Conservation (phyloP, 2,329 filamentous ascomycete genomes). For the Ophiostoma ulmi region DNA sequence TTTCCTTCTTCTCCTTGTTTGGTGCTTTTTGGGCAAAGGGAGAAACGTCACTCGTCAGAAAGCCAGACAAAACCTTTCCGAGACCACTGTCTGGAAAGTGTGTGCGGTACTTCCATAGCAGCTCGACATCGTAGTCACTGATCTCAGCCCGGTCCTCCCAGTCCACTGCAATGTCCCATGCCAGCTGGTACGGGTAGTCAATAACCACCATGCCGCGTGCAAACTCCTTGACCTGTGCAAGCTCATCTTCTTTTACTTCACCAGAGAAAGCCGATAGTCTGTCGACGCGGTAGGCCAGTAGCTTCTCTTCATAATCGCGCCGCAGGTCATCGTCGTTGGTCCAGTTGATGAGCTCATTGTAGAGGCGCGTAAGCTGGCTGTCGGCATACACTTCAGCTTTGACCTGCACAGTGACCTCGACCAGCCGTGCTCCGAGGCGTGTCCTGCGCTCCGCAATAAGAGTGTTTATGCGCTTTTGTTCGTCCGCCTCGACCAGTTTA, state of each 20-base stretch:
- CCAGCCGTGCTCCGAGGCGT: conserved; percentile 75
- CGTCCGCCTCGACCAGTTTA: conserved; percentile 76
- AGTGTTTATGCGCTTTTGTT: conserved; percentile 83
- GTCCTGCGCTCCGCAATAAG: conserved; percentile 86
- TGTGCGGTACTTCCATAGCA: conserved; percentile 73
- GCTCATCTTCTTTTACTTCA: conserved; percentile 62
- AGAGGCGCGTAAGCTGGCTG: conserved; percentile 75
- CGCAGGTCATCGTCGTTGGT: conserved; percentile 77
- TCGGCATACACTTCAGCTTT: conserved; percentile 74
- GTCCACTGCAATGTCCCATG: conserved; percentile 86
- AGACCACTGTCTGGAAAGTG: conserved; percentile 83
- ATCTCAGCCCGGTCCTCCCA: conserved; percentile 77
- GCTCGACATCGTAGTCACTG: conserved; percentile 67
- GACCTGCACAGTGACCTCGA: conserved; percentile 78
- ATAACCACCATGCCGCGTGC: conserved; percentile 95
- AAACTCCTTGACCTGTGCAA: conserved; percentile 66
- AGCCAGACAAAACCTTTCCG: conserved; percentile 74
- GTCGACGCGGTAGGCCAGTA: conserved; percentile 76
- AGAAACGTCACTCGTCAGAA: conserved; percentile 75
- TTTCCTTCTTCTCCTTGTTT: conserved; percentile 22
- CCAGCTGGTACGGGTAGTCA: conserved; percentile 80
- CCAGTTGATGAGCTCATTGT: conserved; percentile 85
- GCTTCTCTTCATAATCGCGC: conserved; percentile 82
- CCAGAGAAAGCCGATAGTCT: conserved; percentile 64
- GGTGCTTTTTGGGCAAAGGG: conserved; percentile 57